phyloP scores from a whole-genome alignment of 495 filamentous ascomycete species.

The Tuber magnatum region DNA sequence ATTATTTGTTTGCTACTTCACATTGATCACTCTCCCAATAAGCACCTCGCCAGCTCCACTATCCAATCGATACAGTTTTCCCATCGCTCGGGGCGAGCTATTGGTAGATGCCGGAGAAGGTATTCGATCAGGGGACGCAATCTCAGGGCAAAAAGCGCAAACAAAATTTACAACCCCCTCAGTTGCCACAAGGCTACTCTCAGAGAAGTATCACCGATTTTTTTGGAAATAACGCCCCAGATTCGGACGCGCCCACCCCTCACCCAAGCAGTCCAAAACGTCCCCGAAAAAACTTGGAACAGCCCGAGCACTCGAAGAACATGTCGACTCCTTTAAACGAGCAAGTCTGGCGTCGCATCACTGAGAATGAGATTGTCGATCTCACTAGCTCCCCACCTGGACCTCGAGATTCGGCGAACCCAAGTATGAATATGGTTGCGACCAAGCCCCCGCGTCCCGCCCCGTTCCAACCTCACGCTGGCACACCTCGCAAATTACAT shows the following conservation, averaged over 20 bases:
- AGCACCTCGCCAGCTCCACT: background rate
- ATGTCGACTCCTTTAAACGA: conserved; percentile 26
- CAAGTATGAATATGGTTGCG: conserved; percentile 5
- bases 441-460: conserved; percentile 15
- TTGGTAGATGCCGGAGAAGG: conserved; percentile 37
- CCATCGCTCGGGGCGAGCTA: conserved; percentile 9
- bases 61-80: background rate
- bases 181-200: conserved; percentile 2
- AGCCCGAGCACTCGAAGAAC: conserved; percentile 4
- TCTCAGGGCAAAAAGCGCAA: conserved; percentile 30
- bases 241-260: conserved; percentile 5
- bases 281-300: conserved; percentile 32
- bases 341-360: conserved; percentile 36
- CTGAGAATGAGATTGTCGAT: conserved; percentile 18
- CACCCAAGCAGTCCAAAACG: conserved; percentile 21
- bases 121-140: conserved; percentile 15
- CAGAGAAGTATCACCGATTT: conserved; percentile 38
- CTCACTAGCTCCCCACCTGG: conserved; percentile 25
- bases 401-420: background rate
- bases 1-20: background rate
- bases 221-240: conserved; percentile 13
- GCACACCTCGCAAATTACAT: conserved; percentile 56
- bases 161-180: conserved; percentile 17
- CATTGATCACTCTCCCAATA: background rate
- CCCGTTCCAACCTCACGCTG: conserved; percentile 30